Percentiles rank a stretch among this genome's conserved stretches.
Conservation (phyloP, 495 filamentous ascomycete species). For the Xylaria palmicola region DNA sequence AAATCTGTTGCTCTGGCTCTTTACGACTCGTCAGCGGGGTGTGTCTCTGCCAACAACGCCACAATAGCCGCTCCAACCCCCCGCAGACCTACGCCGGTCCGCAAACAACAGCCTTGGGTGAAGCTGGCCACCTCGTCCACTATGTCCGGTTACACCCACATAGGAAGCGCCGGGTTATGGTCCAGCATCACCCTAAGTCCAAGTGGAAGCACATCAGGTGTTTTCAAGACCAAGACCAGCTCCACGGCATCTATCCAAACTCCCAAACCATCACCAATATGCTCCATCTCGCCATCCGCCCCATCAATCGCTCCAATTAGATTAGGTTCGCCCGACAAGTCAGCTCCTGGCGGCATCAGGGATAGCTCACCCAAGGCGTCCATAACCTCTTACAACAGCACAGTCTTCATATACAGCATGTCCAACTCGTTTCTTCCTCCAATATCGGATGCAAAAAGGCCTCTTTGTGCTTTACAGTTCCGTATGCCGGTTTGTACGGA, state of each 20-base stretch:
- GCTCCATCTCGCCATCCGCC: slow-evolving; percentile 23
- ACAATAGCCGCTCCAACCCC: neutral
- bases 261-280: slow-evolving; percentile 12
- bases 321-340: slow-evolving; percentile 15
- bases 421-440: slow-evolving; percentile 18
- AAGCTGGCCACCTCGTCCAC: neutral
- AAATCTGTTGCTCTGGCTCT: slow-evolving; percentile 22
- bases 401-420: slow-evolving; percentile 23
- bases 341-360: neutral
- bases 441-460: neutral
- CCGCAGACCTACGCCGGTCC: neutral
- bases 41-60: slow-evolving; percentile 4
- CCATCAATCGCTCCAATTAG: slow-evolving; percentile 25
- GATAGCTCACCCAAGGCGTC: slow-evolving; percentile 12
- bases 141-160: slow-evolving; percentile 1
- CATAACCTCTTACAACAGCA: slow-evolving; percentile 19
- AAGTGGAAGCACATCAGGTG: neutral
- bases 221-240: neutral
- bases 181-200: neutral
- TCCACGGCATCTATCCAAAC: neutral
- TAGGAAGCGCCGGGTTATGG: slow-evolving; percentile 4
- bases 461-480: slow-evolving; percentile 30
- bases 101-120: neutral
- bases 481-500: slow-evolving; percentile 29
- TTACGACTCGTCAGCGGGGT: slow-evolving; percentile 16